phyloP scores from a whole-genome alignment of 2,329 filamentous ascomycete species.

The Leptographium galeiforme region DNA sequence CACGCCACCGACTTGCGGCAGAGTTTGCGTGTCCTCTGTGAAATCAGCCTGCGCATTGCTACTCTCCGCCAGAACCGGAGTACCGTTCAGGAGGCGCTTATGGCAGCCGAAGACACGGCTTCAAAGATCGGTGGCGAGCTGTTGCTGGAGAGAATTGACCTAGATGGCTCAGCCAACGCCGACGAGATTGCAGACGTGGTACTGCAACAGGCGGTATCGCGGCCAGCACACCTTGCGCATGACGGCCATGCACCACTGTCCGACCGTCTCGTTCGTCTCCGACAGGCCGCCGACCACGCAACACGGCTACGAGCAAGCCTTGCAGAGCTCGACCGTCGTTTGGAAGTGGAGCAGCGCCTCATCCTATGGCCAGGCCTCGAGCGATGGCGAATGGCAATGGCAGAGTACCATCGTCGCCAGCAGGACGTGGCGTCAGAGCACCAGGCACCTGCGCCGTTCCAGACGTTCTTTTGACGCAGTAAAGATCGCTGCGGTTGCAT shows the following conservation, averaged over 20 bases:
- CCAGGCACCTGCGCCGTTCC: background rate
- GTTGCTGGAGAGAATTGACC: background rate
- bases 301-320: background rate
- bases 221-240: too few species aligned
- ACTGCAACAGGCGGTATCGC: background rate
- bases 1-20: background rate
- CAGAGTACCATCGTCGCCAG: background rate
- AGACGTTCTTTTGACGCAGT: constrained; percentile 26
- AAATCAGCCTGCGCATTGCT: constrained; percentile 3
- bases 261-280: background rate
- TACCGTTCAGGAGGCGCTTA: background rate
- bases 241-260: background rate
- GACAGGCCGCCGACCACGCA: background rate
- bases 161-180: background rate
- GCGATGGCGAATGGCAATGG: constrained; percentile 1
- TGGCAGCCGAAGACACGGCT: background rate
- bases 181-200: background rate
- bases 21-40: constrained; percentile 1
- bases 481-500: constrained; percentile 38
- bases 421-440: background rate
- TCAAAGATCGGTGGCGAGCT: background rate
- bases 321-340: background rate
- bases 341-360: background rate
- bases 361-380: background rate
- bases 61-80: background rate